phyloP scores from a whole-genome alignment of 139 green algal genomes.

The Zygnema circumcarinatum region DNA sequence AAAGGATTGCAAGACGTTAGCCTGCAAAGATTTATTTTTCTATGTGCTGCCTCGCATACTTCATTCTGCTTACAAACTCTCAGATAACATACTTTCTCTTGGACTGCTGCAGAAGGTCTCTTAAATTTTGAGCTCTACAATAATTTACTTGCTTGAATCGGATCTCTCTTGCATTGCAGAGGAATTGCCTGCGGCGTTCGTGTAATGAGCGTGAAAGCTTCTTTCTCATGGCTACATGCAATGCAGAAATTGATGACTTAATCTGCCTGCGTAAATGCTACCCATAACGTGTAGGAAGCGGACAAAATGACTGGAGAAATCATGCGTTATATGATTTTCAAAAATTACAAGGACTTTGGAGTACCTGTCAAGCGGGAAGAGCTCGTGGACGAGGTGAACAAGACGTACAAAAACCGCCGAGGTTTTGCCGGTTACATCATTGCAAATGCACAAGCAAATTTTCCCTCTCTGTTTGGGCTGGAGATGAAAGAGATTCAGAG shows the following conservation, averaged over 20 bases:
- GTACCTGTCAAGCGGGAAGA: constrained; percentile 48
- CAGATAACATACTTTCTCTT: neutral
- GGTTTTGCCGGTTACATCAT: constrained; percentile 35
- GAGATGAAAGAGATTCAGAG: constrained; percentile 58
- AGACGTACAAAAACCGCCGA: constrained; percentile 36
- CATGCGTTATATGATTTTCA: constrained; percentile 60
- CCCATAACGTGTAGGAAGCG: too few relatives aligned
- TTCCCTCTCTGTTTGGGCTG: constrained; percentile 55
- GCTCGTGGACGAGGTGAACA: constrained; percentile 33
- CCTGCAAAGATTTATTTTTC: neutral
- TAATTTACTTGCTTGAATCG: neutral
- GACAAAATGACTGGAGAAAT: constrained; percentile 46
- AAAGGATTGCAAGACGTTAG: neutral
- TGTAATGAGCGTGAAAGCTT: neutral
- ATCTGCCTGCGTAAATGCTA: neutral
- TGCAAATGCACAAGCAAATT: constrained; percentile 50
- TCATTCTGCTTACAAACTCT: neutral
- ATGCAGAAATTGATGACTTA: too few relatives aligned
- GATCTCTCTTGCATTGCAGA: neutral
- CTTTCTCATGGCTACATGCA: too few relatives aligned
- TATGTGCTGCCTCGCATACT: neutral
- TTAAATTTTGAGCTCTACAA: neutral
- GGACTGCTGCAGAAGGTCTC: neutral
- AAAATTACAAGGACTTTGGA: constrained; percentile 16
- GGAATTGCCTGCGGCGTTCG: neutral